These are phyloP conservation scores for Paracorniculantispora psalliotae DNA, from an alignment of 2,329 filamentous ascomycete species.

Conservation along the genomic window DNA sequence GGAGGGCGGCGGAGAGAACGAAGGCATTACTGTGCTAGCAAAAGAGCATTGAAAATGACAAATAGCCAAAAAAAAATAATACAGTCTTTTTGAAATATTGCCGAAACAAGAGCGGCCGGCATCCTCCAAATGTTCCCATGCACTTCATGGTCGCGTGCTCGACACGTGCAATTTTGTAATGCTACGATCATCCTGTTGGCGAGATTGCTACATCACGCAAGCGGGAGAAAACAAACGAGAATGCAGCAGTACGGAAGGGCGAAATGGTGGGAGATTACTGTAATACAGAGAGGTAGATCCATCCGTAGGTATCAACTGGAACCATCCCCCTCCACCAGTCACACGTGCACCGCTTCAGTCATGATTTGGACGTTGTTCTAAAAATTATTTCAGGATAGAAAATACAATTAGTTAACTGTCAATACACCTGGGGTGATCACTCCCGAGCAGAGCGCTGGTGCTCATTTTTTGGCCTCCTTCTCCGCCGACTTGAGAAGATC, in stretches of 20 bases:
- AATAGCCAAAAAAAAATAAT: too few species aligned
- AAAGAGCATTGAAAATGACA: too few species aligned
- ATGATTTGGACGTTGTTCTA: too few species aligned
- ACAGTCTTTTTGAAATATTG: too few species aligned
- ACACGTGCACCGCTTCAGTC: neutral
- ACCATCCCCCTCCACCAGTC: neutral
- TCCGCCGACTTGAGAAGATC: slow-evolving; percentile 53
- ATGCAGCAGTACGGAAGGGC: neutral
- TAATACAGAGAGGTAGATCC: neutral
- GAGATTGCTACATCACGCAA: neutral
- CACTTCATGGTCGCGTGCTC: too few species aligned
- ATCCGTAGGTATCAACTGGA: neutral
- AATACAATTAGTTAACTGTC: neutral
- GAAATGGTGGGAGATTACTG: neutral
- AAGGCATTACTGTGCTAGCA: neutral
- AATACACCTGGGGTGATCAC: neutral
- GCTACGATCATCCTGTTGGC: too few species aligned
- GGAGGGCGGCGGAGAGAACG: neutral
- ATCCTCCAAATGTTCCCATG: too few species aligned
- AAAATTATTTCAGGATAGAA: too few species aligned
- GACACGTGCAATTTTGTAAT: too few species aligned
- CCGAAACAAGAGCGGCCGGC: too few species aligned
- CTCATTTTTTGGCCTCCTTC: slow-evolving; percentile 31
- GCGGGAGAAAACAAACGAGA: neutral
- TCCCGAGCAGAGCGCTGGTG: neutral